These are phyloP conservation scores for Xylaria sp. DNA, from an alignment of 2,329 filamentous ascomycete genomes.

Conservation along the genomic window DNA sequence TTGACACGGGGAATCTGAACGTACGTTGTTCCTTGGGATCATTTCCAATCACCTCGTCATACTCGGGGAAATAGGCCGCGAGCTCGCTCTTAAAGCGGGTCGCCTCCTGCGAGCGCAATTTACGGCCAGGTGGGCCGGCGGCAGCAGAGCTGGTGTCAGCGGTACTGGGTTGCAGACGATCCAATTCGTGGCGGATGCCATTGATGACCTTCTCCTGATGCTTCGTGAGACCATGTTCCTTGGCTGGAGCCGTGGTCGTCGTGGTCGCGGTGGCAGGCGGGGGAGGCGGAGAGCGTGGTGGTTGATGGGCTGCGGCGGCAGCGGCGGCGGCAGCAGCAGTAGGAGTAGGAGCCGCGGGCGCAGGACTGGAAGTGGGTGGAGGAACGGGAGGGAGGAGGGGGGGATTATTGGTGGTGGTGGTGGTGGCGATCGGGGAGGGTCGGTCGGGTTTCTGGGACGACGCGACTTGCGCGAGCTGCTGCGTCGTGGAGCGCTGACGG, in stretches of 20 bases:
- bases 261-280: conserved; percentile 30
- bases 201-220: conserved; percentile 69
- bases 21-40: conserved; percentile 81
- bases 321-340: conserved; percentile 38
- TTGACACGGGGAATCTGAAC: conserved; percentile 47
- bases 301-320: conserved; percentile 20
- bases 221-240: conserved; percentile 55
- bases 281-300: conserved; percentile 39
- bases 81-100: conserved; percentile 91
- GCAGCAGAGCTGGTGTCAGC: conserved; percentile 54
- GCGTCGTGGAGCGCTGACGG: conserved; percentile 40
- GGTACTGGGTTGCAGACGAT: conserved; percentile 63
- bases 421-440: conserved; percentile 39
- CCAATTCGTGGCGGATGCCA: conserved; percentile 71
- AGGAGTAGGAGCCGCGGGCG: conserved; percentile 23
- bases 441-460: conserved; percentile 40
- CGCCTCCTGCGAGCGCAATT: conserved; percentile 86
- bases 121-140: conserved; percentile 74
- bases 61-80: conserved; percentile 90
- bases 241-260: conserved; percentile 39
- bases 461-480: conserved; percentile 39
- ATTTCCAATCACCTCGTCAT: conserved; percentile 92
- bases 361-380: conserved; percentile 38
- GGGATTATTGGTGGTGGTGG: conserved; percentile 5
- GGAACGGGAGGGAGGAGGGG: conserved; percentile 37